Evolutionary conservation across 306 rosid species (phyloP), one percentile per base, ranked within the genome.

Genomic region (Dalbergia cultrata): DNA sequence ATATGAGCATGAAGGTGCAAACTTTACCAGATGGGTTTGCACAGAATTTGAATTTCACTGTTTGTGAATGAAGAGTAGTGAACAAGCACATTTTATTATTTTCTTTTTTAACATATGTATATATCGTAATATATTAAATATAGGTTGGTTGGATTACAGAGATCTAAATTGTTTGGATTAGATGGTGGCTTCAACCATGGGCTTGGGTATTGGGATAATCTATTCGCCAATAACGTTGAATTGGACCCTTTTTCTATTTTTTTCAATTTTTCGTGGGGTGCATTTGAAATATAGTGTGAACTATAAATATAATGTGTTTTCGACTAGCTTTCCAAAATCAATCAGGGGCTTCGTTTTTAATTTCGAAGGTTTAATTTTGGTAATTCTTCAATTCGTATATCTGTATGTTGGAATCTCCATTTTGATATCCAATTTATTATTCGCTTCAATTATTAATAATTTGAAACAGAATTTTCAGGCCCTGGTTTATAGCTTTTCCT

Each of bases 401-500:
- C 13, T 21, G 9, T 58, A 5, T 58, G 31, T 67, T 67, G 44
- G 63, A 26, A 47, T 19, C 12, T 21, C 54, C 54, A 49, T 50
- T 50, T 33, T 53, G 37, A 70, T 74, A 19, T 45, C 57, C 5
- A 19, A 61, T 39, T 79, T 64, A 7, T 45, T 64, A 47, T 81
- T 58, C 69, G 13, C 19, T 54, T 72, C 34, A 58, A 0, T 85
- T 18, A 8, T 44, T 65, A 39, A 47, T 60, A 17, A 62, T 68
- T 18, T 35, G 56, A 41, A 26, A 37, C 64, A 13, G 56, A 68
- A 68, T 16, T 67, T 67, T 67, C 17, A 18, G 17, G 59, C 83
- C 68, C 82, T 75, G 21, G 53, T 74, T 85, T 54, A 6, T 2
- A 9, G 68, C 82, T 57, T 74, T 62, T 70, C 44, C 67, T 68